A percentile compares a stretch with the other conserved stretches of the same genome.
phyloP scores from a whole-genome alignment of 768 basidiomycete species.

The Cystobasidium tubakii region DNA sequence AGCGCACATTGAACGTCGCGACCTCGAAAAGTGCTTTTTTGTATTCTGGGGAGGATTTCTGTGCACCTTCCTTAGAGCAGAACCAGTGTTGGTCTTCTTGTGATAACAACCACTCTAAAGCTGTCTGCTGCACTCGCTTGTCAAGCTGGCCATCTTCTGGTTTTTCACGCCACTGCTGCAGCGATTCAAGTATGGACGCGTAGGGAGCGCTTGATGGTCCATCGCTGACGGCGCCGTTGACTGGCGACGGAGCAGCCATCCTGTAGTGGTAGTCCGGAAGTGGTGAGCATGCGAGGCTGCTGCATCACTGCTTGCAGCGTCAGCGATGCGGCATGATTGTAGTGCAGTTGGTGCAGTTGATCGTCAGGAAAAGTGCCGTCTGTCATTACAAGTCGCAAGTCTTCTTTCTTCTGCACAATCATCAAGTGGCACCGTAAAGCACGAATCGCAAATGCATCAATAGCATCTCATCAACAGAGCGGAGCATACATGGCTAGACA shows the following conservation, averaged over 20 bases:
- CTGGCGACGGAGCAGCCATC: neutral
- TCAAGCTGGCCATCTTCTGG: slow-evolving; percentile 4
- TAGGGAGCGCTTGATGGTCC: neutral
- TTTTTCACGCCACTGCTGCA: slow-evolving; percentile 8
- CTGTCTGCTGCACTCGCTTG: slow-evolving; percentile 15
- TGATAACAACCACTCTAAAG: slow-evolving; percentile 5
- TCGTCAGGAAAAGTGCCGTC: neutral
- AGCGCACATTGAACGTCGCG: slow-evolving; percentile 27
- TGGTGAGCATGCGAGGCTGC: neutral
- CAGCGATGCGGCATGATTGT: neutral
- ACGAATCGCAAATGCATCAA: neutral
- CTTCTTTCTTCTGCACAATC: neutral
- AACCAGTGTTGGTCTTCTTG: slow-evolving; percentile 31
- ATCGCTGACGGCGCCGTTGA: neutral
- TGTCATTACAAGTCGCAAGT: neutral
- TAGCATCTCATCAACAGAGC: neutral
- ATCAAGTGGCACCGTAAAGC: neutral
- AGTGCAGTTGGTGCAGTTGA: neutral
- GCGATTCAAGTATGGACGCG: slow-evolving; percentile 1
- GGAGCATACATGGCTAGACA: slow-evolving; percentile 19
- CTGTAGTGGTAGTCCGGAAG: neutral
- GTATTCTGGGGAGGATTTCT: neutral
- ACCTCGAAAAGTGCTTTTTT: slow-evolving; percentile 14
- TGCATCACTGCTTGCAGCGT: neutral
- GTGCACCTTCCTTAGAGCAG: slow-evolving; percentile 8